Evolutionary conservation across 768 basidiomycete species (phyloP).

Genomic region (Macrolepiota dolichaula): DNA sequence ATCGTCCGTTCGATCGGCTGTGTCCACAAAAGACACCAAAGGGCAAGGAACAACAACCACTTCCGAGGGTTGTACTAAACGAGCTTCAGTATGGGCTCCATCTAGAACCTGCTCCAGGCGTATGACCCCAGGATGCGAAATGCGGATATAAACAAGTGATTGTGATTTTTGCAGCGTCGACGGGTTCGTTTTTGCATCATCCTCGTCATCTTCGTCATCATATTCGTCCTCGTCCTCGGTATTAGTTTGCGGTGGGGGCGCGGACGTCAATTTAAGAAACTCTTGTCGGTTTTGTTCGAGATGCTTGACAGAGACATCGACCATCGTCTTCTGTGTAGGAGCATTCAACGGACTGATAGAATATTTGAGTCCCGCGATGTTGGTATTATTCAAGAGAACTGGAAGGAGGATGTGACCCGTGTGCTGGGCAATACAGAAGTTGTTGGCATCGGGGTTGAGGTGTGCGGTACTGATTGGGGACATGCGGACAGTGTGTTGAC

Average conservation of each 20-base stretch:
- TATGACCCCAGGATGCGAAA: constrained; percentile 71
- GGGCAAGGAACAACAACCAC: constrained; percentile 84
- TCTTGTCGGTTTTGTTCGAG: constrained; percentile 62
- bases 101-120: constrained; percentile 76
- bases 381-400: constrained; percentile 87
- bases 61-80: constrained; percentile 55
- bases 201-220: constrained; percentile 57
- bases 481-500: constrained; percentile 89
- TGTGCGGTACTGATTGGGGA: constrained; percentile 93
- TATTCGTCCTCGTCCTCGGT: constrained; percentile 76
- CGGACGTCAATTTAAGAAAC: constrained; percentile 39
- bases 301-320: constrained; percentile 55
- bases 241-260: constrained; percentile 36
- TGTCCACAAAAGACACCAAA: constrained; percentile 59
- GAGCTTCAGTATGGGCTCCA: constrained; percentile 65
- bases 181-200: constrained; percentile 29
- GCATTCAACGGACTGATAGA: constrained; percentile 64
- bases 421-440: constrained; percentile 67
- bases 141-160: constrained; percentile 64
- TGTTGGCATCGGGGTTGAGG: constrained; percentile 71
- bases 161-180: constrained; percentile 66
- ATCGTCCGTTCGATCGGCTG: constrained; percentile 27
- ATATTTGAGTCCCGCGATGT: constrained; percentile 68
- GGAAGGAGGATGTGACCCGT: constrained; percentile 66
- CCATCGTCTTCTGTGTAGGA: constrained; percentile 31